Percentiles rank a stretch among this genome's conserved stretches.
Evolutionary conservation across 169 alveolate genomes (phyloP).

Genomic region (Cystoisospora suis): DNA sequence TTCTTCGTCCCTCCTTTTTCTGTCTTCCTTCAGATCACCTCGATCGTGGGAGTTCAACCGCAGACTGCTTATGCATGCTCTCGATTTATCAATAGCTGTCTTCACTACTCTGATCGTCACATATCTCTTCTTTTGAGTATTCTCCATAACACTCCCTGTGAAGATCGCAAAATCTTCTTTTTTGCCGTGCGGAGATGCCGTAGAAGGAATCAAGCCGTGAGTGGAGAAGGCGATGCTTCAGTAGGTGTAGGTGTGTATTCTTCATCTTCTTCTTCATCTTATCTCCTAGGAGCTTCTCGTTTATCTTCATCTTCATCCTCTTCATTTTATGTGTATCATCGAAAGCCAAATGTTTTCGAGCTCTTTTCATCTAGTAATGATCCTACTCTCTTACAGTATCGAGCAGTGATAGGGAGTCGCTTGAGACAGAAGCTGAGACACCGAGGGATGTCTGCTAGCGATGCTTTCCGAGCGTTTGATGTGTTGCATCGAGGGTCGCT

Average conservation of each 20-base stretch:
- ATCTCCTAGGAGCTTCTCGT: not conserved
- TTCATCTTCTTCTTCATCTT: not conserved
- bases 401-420: conserved; percentile 14
- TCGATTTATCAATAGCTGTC: conserved; percentile 47
- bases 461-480: conserved; percentile 57
- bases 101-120: conserved; percentile 41
- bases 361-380: conserved; percentile 28
- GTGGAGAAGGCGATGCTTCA: not conserved
- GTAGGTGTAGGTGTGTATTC: not conserved
- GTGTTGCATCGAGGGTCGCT: conserved; percentile 33
- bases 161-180: conserved; percentile 40
- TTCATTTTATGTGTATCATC: too few species aligned
- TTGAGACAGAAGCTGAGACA: conserved; percentile 12
- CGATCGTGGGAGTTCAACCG: conserved; percentile 43
- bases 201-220: conserved; percentile 29
- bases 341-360: not conserved
- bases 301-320: not conserved
- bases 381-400: conserved; percentile 30
- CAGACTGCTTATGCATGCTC: conserved; percentile 51
- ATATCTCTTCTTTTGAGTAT: conserved; percentile 30
- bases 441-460: conserved; percentile 15
- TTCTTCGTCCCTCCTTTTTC: not conserved
- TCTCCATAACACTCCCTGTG: conserved; percentile 2
- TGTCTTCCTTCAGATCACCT: not conserved
- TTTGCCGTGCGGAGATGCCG: conserved; percentile 45